Base-by-base conservation (phyloP, 176 grass and related monocot genomes). In the Bonia amplexicaulis region DNA sequence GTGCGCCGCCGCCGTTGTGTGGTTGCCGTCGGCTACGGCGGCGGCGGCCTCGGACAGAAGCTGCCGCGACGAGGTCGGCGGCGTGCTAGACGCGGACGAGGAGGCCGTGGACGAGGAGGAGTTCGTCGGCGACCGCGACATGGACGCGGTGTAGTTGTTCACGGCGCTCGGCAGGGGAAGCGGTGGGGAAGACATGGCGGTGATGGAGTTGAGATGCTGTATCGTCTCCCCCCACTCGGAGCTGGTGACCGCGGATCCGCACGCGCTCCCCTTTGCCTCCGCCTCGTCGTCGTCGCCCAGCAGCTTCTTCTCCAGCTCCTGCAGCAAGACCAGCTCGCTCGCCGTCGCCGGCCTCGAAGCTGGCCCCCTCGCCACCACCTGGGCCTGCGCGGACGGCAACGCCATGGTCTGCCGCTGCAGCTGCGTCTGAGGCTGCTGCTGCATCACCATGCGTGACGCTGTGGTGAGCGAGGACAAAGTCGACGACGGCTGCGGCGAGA, bases 271-370 rank as follows among this genome's bases (percentile, higher is more conserved):
- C 19, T 44, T 44, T 19, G 77, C 78, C 57, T 90, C 87, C 8
- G 59, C 87, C 22, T 90, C 91, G 11, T 87, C 86, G 35, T 91
- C 94, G 64, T 93, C 89, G 40, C 82, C 52, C n/a, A 97, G 57
- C 20, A 97, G 89, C 58, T 85, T 87, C 70, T 88, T 90, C 82
- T 97, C 94, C 33, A 93, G 80, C 80, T 97, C 94, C 51, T 90
- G 82, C 35, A 97, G 75, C 80, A 79, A 41, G 65, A 92, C 17
- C 48, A 80, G 2, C 57, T 90, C 90, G 62, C 69, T 82, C 29
- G 55, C 74, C 57, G 82, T 54, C 2, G 74, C 74, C 13, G 68
- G 51, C 11, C 76, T 49, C 14, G 88, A 9, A 17, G 62, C 44
- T 1, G 72, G 5, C 5, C 5, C 77, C 35, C 42, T 40, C 35